Evolutionary conservation across 306 rosid genomes (phyloP), one percentile per base, ranked within the genome.

Genomic region (Hippophae tibetana): DNA sequence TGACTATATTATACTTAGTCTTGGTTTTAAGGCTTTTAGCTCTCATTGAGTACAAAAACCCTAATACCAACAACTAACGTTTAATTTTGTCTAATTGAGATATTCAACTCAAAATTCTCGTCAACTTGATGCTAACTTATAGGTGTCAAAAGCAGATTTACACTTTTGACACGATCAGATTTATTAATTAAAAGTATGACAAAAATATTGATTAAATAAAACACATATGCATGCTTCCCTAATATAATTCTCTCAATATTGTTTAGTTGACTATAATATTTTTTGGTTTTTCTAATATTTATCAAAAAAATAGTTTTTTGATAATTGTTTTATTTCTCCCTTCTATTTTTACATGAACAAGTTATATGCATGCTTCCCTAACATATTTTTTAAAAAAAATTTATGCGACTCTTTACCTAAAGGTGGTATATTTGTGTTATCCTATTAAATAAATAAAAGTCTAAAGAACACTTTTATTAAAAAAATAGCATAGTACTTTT

Each of bases 121-220:
- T 13, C 58, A 46, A 64, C 53, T 73, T 62, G 56, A 41, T 47
- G 65, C 76, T 73, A 10, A 55, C 38, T 66, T 78, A 61, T 66
- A 52, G 76, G 66, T 9, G 47, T 41, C 14, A 49, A 52, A 77
- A 78, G 57, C 18, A 40, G 10, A 54, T 42, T 6, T 6, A 31
- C 13, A 58, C 42, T 64, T 67, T 64, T 67, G 44, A 56, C 61
- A 7, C 31, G 3, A 26, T n/a, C 53, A 49, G 1, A 12, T 49
- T 47, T 3, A 47, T 47, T 49, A 49, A 14, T 2, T 12, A 12
- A 49, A 13, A 9, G 2, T 7, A 18, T 18, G 18, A 18, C 5
- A 12, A 49, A 13, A 9, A 7, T 12, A 12, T 49, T 47, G 13
- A 47, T 47, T 49, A 49, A 14, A 6, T 12, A 12, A 49, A 13